Evolutionary conservation across 2,329 filamentous ascomycete genomes (phyloP).

Genomic region (Microsporum canis): DNA sequence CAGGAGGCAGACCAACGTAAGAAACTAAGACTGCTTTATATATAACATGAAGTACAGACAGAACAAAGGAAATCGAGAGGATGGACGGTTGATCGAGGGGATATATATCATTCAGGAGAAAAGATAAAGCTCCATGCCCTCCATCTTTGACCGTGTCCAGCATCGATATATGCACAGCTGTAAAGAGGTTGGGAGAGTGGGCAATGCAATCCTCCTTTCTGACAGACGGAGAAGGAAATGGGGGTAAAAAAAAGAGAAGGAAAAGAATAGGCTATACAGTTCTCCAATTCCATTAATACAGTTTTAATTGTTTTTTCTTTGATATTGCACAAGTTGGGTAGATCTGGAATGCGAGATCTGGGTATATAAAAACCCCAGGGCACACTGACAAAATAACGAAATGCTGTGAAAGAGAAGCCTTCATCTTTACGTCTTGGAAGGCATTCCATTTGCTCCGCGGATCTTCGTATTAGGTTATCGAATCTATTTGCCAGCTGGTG

Average conservation of each 20-base stretch:
- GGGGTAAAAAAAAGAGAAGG: not conserved
- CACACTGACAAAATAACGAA: not conserved
- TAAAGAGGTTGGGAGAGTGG: not conserved
- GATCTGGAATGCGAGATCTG: constrained; percentile 1
- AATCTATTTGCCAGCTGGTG: constrained; percentile 21
- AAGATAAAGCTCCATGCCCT: not conserved
- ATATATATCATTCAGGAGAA: not conserved
- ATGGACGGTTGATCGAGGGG: not conserved
- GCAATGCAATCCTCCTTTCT: not conserved
- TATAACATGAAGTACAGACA: constrained; percentile 2
- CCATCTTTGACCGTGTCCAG: not conserved
- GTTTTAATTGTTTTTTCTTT: constrained; percentile 5
- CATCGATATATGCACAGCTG: not conserved
- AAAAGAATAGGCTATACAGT: constrained; percentile 5
- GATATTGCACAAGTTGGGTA: constrained; percentile 8
- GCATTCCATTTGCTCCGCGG: not conserved
- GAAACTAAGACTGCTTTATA: not conserved
- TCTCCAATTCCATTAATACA: constrained; percentile 9
- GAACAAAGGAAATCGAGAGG: not conserved
- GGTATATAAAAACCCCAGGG: not conserved
- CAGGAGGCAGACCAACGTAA: not conserved
- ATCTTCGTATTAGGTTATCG: constrained; percentile 1
- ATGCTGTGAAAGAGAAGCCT: not conserved
- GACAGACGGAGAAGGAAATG: not conserved
- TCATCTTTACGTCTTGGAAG: not conserved